These are phyloP conservation scores for Parascedosporium putredinis DNA, from an alignment of 2,329 filamentous ascomycete genomes.

Conservation along the genomic window DNA sequence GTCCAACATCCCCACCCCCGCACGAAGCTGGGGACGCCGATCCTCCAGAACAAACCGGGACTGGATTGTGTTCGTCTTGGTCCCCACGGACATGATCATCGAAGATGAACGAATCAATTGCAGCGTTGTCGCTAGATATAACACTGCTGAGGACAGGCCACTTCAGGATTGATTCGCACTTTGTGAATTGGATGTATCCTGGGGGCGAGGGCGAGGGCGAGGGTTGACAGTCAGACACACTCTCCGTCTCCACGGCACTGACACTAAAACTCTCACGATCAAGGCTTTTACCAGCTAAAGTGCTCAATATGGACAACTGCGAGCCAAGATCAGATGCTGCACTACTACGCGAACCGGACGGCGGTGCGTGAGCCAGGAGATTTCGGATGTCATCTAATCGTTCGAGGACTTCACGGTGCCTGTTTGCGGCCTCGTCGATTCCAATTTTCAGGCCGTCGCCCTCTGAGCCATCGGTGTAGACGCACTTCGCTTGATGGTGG, in stretches of 20 bases:
- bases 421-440: conserved; percentile 5
- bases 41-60: background rate
- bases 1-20: background rate
- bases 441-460: background rate
- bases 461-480: conserved; percentile 12
- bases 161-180: conserved; percentile 11
- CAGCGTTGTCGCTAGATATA: conserved; percentile 6
- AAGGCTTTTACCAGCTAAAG: background rate
- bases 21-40: conserved; percentile 2
- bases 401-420: conserved; percentile 7
- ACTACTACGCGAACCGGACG: background rate
- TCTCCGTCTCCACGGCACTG: conserved; percentile 1
- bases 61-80: background rate
- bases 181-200: conserved; percentile 5
- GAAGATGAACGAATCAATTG: conserved; percentile 12
- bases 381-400: conserved; percentile 5
- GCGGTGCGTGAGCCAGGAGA: background rate
- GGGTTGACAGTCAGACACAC: background rate
- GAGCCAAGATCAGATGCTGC: conserved; percentile 1
- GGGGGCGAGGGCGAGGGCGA: background rate
- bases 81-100: conserved; percentile 4
- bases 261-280: background rate
- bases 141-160: conserved; percentile 10
- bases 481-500: conserved; percentile 17
- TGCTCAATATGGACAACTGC: background rate